Percentiles rank a stretch among this genome's conserved stretches.
Evolutionary conservation across 768 basidiomycete genomes (phyloP).

Genomic region (Boletus sp.): DNA sequence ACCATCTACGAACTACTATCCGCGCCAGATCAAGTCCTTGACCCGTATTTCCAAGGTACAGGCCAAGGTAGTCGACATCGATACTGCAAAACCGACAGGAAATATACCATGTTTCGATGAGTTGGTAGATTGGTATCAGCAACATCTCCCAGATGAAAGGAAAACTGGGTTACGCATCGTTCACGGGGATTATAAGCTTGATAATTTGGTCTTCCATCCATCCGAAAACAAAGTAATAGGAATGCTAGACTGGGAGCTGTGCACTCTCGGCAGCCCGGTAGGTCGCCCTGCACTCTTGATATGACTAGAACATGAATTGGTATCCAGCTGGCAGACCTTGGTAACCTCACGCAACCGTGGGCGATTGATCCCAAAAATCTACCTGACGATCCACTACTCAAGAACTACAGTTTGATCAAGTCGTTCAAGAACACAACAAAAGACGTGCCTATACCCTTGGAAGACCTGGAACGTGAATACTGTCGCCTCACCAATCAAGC

Average conservation of each 20-base stretch:
- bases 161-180: slow-evolving; percentile 82
- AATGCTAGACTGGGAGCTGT: slow-evolving; percentile 96
- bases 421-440: slow-evolving; percentile 63
- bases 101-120: slow-evolving; percentile 74
- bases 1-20: slow-evolving; percentile 79
- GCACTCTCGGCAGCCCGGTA: slow-evolving; percentile 90
- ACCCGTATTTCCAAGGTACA: slow-evolving; percentile 79
- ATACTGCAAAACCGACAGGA: slow-evolving; percentile 58
- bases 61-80: slow-evolving; percentile 63
- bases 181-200: slow-evolving; percentile 98
- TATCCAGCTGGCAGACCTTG: slow-evolving; percentile 77
- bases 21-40: slow-evolving; percentile 91
- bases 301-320: neutral
- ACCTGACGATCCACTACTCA: slow-evolving; percentile 23
- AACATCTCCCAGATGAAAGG: slow-evolving; percentile 73
- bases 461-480: slow-evolving; percentile 80
- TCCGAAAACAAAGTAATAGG: slow-evolving; percentile 91
- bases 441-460: slow-evolving; percentile 61
- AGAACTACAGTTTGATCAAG: slow-evolving; percentile 33
- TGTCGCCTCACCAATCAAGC: slow-evolving; percentile 61
- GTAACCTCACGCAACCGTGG: slow-evolving; percentile 89
- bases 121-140: slow-evolving; percentile 73
- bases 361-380: slow-evolving; percentile 47
- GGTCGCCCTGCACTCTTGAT: slow-evolving; percentile 23
- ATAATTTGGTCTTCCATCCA: slow-evolving; percentile 94